phyloP scores from a whole-genome alignment of 1,284 basidiomycete species.

The Trametes versicolor region DNA sequence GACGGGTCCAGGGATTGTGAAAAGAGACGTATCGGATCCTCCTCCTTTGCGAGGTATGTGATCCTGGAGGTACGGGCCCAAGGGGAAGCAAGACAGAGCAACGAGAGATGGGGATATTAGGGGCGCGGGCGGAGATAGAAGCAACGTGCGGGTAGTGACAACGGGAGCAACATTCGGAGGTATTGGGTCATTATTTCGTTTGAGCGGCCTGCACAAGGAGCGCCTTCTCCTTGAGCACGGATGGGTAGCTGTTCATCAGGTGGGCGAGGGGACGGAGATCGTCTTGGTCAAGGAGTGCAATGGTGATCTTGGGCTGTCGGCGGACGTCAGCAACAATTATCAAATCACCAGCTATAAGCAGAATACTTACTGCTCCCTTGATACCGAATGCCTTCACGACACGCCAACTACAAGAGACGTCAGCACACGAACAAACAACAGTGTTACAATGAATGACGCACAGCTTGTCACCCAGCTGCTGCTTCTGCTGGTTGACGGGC shows the following conservation, averaged over 20 bases:
- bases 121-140: constrained; percentile 7
- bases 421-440: constrained; percentile 14
- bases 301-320: constrained; percentile 80
- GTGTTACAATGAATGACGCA: constrained; percentile 47
- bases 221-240: constrained; percentile 82
- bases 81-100: constrained; percentile 15
- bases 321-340: neutral
- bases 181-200: constrained; percentile 37
- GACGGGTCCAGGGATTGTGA: neutral
- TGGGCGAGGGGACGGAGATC: constrained; percentile 86
- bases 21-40: neutral
- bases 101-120: constrained; percentile 13
- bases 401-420: constrained; percentile 63
- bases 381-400: constrained; percentile 82
- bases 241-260: constrained; percentile 88
- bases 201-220: constrained; percentile 49
- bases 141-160: neutral
- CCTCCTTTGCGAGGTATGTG: constrained; percentile 23
- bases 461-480: constrained; percentile 83
- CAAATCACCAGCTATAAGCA: neutral
- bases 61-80: constrained; percentile 21
- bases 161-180: neutral
- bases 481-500: constrained; percentile 78
- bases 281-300: constrained; percentile 83
- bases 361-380: constrained; percentile 72